A percentile compares a stretch with the other conserved stretches of the same genome.
Evolutionary conservation across 257 asterid species (phyloP).

Genomic region (Solanum chaucha): DNA sequence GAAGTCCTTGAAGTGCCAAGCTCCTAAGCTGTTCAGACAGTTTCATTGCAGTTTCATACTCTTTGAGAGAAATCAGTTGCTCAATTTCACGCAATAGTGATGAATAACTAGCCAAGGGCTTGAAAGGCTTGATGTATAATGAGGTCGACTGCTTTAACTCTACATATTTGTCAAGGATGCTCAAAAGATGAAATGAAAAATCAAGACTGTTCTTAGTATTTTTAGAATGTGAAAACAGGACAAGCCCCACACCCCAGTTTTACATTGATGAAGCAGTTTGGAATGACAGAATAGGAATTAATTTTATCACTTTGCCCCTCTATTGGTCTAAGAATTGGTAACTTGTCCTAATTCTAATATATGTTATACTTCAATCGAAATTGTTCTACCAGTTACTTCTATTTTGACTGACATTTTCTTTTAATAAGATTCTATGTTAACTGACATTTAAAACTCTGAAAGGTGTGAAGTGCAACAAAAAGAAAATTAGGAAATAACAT

Average conservation of each 20-base stretch:
- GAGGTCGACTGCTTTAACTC: constrained; percentile 65
- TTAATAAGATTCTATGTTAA: not conserved
- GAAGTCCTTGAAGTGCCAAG: constrained; percentile 82
- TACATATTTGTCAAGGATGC: constrained; percentile 46
- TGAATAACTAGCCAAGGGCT: constrained; percentile 49
- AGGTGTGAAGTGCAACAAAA: not conserved
- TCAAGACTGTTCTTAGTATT: not conserved
- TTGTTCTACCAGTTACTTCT: not conserved
- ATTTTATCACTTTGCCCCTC: not conserved
- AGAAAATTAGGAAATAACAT: not conserved
- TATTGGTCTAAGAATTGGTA: not conserved
- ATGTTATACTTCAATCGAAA: not conserved
- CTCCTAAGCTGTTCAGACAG: constrained; percentile 73
- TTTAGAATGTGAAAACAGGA: not conserved
- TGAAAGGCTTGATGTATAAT: constrained; percentile 74
- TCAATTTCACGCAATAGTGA: constrained; percentile 53
- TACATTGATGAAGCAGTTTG: not conserved
- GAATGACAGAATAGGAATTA: not conserved
- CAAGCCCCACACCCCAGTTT: not conserved
- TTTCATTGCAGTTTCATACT: constrained; percentile 58
- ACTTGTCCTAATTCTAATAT: not conserved
- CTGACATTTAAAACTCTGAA: not conserved
- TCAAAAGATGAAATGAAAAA: not conserved
- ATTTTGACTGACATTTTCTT: not conserved
- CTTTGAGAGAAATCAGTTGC: constrained; percentile 38